A percentile compares a stretch with the other conserved stretches of the same genome.
Conservation (phyloP, 1,284 basidiomycete species). For the Tilletia caries region DNA sequence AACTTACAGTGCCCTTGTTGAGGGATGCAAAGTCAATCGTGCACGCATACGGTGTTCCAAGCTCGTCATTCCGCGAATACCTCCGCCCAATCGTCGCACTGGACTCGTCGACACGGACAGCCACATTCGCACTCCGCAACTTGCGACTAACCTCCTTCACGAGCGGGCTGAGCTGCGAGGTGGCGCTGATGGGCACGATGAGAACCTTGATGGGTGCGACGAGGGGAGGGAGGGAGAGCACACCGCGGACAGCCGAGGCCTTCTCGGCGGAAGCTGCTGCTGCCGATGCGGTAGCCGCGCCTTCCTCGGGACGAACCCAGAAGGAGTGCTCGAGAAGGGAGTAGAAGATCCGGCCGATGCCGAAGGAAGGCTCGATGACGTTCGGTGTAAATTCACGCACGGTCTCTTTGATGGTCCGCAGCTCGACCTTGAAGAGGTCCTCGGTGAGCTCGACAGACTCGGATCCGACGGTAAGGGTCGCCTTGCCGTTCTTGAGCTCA, state of each 20-base stretch:
- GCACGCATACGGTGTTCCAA: conserved; percentile 93
- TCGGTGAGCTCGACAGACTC: conserved; percentile 68
- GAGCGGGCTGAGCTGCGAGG: conserved; percentile 77
- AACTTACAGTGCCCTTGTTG: conserved; percentile 53
- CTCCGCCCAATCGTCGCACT: conserved; percentile 92
- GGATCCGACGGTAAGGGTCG: conserved; percentile 58
- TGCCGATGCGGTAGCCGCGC: conserved; percentile 63
- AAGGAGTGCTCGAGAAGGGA: conserved; percentile 90
- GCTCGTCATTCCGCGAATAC: conserved; percentile 95
- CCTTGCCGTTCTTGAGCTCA: conserved; percentile 71
- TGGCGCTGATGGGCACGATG: conserved; percentile 89
- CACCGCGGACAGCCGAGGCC: conserved; percentile 51
- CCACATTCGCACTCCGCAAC: conserved; percentile 80
- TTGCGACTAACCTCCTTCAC: conserved; percentile 82
- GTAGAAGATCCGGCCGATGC: conserved; percentile 93
- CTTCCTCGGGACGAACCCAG: conserved; percentile 79
- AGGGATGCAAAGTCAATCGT: conserved; percentile 96
- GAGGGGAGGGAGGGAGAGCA: conserved; percentile 80
- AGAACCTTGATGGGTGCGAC: conserved; percentile 96
- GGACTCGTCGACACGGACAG: conserved; percentile 90
- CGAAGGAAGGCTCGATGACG: conserved; percentile 98
- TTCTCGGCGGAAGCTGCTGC: conserved; percentile 58
- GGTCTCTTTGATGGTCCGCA: conserved; percentile 84
- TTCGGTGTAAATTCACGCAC: conserved; percentile 94
- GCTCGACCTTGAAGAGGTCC: conserved; percentile 74